phyloP scores from a whole-genome alignment of 345 rosid genomes.

The Physaria fendleri region DNA sequence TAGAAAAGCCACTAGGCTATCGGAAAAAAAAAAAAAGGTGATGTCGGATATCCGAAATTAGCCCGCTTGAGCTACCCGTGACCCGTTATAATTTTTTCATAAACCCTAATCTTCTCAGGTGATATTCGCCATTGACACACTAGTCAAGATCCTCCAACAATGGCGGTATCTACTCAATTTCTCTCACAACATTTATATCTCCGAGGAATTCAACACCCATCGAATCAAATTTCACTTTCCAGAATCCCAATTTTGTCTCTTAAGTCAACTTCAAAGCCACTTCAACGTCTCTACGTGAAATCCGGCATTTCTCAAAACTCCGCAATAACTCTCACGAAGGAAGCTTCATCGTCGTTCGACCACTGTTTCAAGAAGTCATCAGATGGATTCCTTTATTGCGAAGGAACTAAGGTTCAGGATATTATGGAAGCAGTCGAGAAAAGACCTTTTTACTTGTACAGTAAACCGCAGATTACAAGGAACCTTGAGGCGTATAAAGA shows the following conservation, averaged over 20 bases:
- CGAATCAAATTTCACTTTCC: constrained; percentile 34
- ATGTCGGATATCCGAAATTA: too few species aligned
- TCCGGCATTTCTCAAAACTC: constrained; percentile 54
- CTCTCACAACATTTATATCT: constrained; percentile 30
- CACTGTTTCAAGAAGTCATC: constrained; percentile 75
- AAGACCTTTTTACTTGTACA: constrained; percentile 83
- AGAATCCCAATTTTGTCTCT: constrained; percentile 37
- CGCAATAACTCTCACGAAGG: constrained; percentile 25
- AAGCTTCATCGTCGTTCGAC: constrained; percentile 31
- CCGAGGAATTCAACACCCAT: constrained; percentile 33
- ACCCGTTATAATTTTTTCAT: too few species aligned
- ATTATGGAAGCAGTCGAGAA: constrained; percentile 73
- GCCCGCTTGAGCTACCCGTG: too few species aligned
- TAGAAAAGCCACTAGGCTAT: too few species aligned
- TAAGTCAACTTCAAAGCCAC: constrained; percentile 24
- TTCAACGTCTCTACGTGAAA: constrained; percentile 38
- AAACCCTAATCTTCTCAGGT: too few species aligned
- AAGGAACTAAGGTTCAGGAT: constrained; percentile 70
- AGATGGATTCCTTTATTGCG: constrained; percentile 89
- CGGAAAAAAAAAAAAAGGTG: too few species aligned
- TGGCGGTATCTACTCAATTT: constrained; percentile 28
- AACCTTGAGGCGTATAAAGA: constrained; percentile 74
- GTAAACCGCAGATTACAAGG: constrained; percentile 83
- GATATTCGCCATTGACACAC: too few species aligned
- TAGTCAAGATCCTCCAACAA: not conserved